Evolutionary conservation across 352 stramenopile genomes (phyloP), one percentile per base, ranked within the genome.

Genomic region (Phytophthora sansomeana): DNA sequence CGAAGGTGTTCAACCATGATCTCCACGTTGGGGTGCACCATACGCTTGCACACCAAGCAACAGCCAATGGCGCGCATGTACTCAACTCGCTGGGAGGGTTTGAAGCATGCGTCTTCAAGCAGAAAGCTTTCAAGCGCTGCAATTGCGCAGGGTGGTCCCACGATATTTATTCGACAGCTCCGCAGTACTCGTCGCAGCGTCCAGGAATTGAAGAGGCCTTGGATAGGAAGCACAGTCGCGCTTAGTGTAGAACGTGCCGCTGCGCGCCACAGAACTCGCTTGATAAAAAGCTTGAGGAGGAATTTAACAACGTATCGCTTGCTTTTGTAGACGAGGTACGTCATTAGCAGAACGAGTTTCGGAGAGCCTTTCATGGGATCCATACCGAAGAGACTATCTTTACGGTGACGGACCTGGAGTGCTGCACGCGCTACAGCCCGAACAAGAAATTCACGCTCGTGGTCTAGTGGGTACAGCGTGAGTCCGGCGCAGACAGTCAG

Each of bases 221-320:
- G 82, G 35, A 87, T 74, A 5, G 79, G 79, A 17, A 88, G 62
- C 28, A 88, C 76, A 14, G 81, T 58, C 6, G 83, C 47, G 17
- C 56, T 83, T 2, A 88, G 60, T 10, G 75, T 55, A 7, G 58
- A 72, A 11, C 81, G 80, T 1, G 76, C 79, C 1, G 69, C 71
- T 0, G 79, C 79, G 13, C 79, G 72, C 78, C 74, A 87, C 5
- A 83, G 24, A 35, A 85, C 74, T 14, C 74, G 76, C 58, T 80
- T 81, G 60, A 88, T 85, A 9, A 88, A 72, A 19, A 85, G 58
- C 54, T 88, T 88, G 39, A 88, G 58, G 26, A 88, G 38, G 35
- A 88, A 81, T 42, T 85, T 83, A 38, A 88, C 60, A 44, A 77
- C 51, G 58, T 82, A 83, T 17, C 79, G 76, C 57, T 88, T 88